Percentiles rank a stretch among this genome's conserved stretches.
phyloP scores from a whole-genome alignment of 192 early-diverging fungal genomes.

The Dissophora globulifera region DNA sequence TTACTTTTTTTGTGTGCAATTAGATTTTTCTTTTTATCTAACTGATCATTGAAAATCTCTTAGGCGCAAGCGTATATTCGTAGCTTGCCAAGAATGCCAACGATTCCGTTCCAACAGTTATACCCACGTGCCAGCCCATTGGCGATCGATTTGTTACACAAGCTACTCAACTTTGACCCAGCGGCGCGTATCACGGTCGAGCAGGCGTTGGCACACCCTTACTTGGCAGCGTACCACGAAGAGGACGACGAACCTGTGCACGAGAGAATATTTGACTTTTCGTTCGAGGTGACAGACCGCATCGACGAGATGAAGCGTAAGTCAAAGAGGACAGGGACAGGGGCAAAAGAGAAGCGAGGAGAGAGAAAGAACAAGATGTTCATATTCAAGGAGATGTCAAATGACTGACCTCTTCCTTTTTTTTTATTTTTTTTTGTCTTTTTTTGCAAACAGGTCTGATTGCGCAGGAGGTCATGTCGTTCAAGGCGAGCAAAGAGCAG shows the following conservation, averaged over 20 bases:
- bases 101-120: slow-evolving; percentile 85
- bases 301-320: slow-evolving; percentile 84
- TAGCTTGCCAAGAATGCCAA: slow-evolving; percentile 87
- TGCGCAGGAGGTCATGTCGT: slow-evolving; percentile 83
- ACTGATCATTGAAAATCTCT: slow-evolving; percentile 7
- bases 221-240: slow-evolving; percentile 93
- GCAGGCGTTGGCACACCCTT: slow-evolving; percentile 91
- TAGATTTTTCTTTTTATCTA: no score
- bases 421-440: slow-evolving; percentile 57
- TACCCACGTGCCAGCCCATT: slow-evolving; percentile 85
- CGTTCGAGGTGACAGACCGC: slow-evolving; percentile 79
- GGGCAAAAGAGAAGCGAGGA: no score
- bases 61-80: slow-evolving; percentile 96
- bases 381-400: no score
- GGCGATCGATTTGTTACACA: slow-evolving; percentile 90
- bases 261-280: slow-evolving; percentile 79
- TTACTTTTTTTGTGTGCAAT: no score
- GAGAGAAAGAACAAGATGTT: no score
- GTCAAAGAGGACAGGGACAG: no score
- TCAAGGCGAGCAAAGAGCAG: slow-evolving; percentile 74
- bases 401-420: no score
- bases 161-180: slow-evolving; percentile 93
- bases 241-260: slow-evolving; percentile 86
- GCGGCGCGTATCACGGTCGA: slow-evolving; percentile 92
- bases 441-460: slow-evolving; percentile 72